These are phyloP conservation scores for Steccherinum ochraceum DNA, from an alignment of 768 basidiomycete species.

Conservation along the genomic window DNA sequence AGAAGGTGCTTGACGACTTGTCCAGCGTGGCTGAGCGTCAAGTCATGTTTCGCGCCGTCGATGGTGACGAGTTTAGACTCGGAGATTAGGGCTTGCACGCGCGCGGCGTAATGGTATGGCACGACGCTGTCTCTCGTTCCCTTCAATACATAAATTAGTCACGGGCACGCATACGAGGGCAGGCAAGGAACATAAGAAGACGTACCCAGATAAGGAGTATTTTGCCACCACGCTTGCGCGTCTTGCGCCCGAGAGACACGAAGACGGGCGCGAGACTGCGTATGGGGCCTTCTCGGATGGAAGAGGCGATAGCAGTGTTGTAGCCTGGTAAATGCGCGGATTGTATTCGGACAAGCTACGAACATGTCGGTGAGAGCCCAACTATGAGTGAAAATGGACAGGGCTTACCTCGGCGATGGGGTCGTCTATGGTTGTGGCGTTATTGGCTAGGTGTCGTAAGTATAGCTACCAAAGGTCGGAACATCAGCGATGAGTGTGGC, in stretches of 20 bases:
- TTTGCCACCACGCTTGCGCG: conserved; percentile 35
- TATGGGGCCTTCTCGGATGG: conserved; percentile 65
- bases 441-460: conserved; percentile 25
- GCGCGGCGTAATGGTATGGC: conserved; percentile 43
- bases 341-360: conserved; percentile 68
- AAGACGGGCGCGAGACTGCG: conserved; percentile 56
- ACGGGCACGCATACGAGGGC: background rate
- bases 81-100: conserved; percentile 40
- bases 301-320: conserved; percentile 73
- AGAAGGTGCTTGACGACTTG: conserved; percentile 16
- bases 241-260: conserved; percentile 30
- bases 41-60: conserved; percentile 48
- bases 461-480: conserved; percentile 20
- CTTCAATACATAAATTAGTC: conserved; percentile 20
- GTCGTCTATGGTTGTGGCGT: conserved; percentile 19
- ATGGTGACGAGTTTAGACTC: conserved; percentile 40
- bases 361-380: background rate
- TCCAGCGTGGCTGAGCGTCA: conserved; percentile 19
- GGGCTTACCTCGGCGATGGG: conserved; percentile 23
- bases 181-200: too few relatives aligned
- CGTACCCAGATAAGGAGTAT: conserved; percentile 64
- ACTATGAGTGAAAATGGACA: background rate
- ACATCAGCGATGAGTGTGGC: background rate
- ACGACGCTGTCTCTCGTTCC: conserved; percentile 58
- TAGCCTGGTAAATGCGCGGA: conserved; percentile 71